Evolutionary conservation across 805 yeast genomes (phyloP).

Genomic region (Ogataea thermomethanolica): DNA sequence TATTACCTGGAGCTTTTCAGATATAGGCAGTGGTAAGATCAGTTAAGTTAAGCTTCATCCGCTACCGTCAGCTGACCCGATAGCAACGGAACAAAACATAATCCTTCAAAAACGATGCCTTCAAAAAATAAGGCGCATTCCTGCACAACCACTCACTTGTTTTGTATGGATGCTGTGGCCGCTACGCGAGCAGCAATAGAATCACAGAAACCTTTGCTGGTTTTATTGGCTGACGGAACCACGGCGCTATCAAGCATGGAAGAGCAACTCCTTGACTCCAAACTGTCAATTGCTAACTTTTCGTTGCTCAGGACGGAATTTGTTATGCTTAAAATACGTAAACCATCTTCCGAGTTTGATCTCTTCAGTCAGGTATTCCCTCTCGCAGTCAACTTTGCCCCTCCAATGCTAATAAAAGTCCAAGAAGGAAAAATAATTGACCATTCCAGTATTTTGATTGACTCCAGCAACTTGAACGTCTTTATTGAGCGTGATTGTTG

Average conservation of each 20-base stretch:
- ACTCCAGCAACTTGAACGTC: too few relatives aligned
- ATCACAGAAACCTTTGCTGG: conserved; percentile 35
- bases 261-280: neutral
- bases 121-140: too few relatives aligned
- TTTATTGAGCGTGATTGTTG: too few relatives aligned
- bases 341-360: conserved; percentile 41
- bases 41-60: too few relatives aligned
- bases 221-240: conserved; percentile 25
- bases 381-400: conserved; percentile 30
- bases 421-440: conserved; percentile 40
- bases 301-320: conserved; percentile 19
- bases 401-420: conserved; percentile 60
- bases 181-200: neutral
- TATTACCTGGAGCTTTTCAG: too few relatives aligned
- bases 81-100: too few relatives aligned
- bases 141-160: too few relatives aligned
- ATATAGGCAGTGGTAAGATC: too few relatives aligned
- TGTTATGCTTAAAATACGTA: conserved; percentile 40
- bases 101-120: too few relatives aligned
- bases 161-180: neutral
- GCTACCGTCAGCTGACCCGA: too few relatives aligned
- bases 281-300: conserved; percentile 10
- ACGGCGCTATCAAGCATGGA: neutral
- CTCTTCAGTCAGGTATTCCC: conserved; percentile 58
- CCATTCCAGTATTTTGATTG: too few relatives aligned